These are phyloP conservation scores for Helicostylum pulchrum DNA, from an alignment of 192 early-diverging fungal species.

Conservation along the genomic window DNA sequence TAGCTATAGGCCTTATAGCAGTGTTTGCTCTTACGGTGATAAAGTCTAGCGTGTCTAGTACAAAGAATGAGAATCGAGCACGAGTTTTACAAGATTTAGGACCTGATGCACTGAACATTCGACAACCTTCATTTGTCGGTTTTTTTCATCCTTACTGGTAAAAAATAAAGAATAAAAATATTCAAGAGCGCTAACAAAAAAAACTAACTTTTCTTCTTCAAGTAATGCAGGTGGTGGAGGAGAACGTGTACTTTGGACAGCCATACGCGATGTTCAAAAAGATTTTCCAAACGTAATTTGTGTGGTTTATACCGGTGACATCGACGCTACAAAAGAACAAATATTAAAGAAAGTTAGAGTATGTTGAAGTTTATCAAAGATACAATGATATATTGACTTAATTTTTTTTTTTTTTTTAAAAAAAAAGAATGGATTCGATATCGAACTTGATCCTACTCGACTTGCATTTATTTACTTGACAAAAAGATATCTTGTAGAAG, in stretches of 20 bases:
- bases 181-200: background rate
- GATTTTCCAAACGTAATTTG: conserved; percentile 62
- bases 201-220: background rate
- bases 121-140: conserved; percentile 48
- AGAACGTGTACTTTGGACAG: conserved; percentile 94
- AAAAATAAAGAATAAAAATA: background rate
- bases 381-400: background rate
- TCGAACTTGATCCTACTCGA: conserved; percentile 51
- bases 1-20: no score
- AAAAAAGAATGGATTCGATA: conserved; percentile 55
- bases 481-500: conserved; percentile 66
- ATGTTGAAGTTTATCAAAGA: background rate
- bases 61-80: conserved; percentile 25
- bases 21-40: background rate
- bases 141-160: conserved; percentile 96
- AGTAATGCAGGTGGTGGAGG: conserved; percentile 92
- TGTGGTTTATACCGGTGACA: conserved; percentile 82
- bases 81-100: conserved; percentile 24
- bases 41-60: conserved; percentile 17
- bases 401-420: no score
- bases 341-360: conserved; percentile 67
- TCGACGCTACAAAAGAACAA: conserved; percentile 42
- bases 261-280: conserved; percentile 75
- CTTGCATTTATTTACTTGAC: conserved; percentile 65
- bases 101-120: conserved; percentile 8